Evolutionary conservation across 1,284 basidiomycete genomes (phyloP).

Genomic region (Rhodotorula sp.): DNA sequence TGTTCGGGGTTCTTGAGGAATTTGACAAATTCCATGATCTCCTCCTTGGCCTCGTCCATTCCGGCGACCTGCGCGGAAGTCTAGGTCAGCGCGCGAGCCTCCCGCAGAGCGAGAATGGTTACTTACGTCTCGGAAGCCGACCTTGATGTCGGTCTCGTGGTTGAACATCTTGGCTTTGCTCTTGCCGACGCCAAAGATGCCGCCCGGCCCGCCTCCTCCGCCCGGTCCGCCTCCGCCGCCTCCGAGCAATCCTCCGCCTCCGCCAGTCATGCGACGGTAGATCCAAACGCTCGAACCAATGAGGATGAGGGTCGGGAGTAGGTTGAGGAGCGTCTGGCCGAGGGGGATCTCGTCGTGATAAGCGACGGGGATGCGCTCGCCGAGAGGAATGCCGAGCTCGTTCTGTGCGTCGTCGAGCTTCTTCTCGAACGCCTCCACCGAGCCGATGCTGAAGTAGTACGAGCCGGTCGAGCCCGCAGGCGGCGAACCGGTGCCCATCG

Average conservation of each 20-base stretch:
- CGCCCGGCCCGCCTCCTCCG: conserved; percentile 66
- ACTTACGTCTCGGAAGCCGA: conserved; percentile 76
- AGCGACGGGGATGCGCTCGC: conserved; percentile 92
- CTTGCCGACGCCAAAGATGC: conserved; percentile 97
- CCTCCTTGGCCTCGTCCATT: conserved; percentile 99
- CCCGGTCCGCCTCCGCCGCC: conserved; percentile 52
- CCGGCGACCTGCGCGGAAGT: conserved; percentile 65
- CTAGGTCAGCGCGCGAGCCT: conserved; percentile 45
- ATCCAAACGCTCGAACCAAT: conserved; percentile 89
- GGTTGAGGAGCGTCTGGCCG: conserved; percentile 77
- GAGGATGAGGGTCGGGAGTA: conserved; percentile 90
- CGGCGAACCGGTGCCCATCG: conserved; percentile 5
- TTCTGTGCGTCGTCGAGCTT: conserved; percentile 90
- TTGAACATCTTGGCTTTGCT: conserved; percentile 94
- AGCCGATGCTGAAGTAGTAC: conserved; percentile 96
- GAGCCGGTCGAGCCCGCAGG: conserved; percentile 21
- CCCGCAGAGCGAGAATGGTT: no score
- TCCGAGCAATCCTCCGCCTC: conserved; percentile 53
- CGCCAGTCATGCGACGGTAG: conserved; percentile 65
- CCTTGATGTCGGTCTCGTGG: conserved; percentile 81
- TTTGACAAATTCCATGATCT: conserved; percentile 99
- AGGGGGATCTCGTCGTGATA: conserved; percentile 94
- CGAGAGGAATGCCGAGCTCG: conserved; percentile 85
- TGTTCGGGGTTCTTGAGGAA: conserved; percentile 92
- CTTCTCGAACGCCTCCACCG: conserved; percentile 93